phyloP scores from a whole-genome alignment of 805 yeast species.

The Kluyveromyces wickerhamii region DNA sequence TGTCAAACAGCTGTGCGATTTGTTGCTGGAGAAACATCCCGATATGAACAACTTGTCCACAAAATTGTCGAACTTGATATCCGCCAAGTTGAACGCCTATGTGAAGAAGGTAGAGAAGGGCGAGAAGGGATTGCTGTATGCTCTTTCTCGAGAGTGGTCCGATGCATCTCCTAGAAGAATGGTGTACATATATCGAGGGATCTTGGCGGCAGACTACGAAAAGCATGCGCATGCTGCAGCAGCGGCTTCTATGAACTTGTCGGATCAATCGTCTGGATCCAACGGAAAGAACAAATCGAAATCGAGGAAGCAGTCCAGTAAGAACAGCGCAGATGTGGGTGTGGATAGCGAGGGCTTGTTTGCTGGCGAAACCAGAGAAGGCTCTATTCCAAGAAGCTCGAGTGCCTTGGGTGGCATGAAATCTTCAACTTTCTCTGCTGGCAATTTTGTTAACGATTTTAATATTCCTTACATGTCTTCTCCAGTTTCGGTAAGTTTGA shows the following conservation, averaged over 20 bases:
- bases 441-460: constrained; percentile 17
- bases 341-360: constrained; percentile 6
- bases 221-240: constrained; percentile 57
- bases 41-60: constrained; percentile 77
- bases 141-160: constrained; percentile 83
- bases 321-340: neutral
- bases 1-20: constrained; percentile 81
- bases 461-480: constrained; percentile 65
- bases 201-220: constrained; percentile 67
- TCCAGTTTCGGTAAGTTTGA: constrained; percentile 62
- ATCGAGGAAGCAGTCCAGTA: constrained; percentile 3
- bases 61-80: constrained; percentile 70
- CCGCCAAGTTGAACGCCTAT: constrained; percentile 78
- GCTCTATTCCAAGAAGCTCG: constrained; percentile 14
- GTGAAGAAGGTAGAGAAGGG: constrained; percentile 82
- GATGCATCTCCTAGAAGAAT: constrained; percentile 83
- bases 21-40: constrained; percentile 65
- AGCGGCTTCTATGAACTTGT: constrained; percentile 1
- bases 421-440: constrained; percentile 6
- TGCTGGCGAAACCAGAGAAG: constrained; percentile 9
- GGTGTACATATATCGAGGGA: constrained; percentile 81
- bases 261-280: constrained; percentile 4
- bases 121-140: constrained; percentile 62
- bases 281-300: constrained; percentile 3
- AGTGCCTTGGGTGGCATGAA: constrained; percentile 1